Evolutionary conservation across 306 rosid genomes (phyloP).

Genomic region (Rosa chinensis): DNA sequence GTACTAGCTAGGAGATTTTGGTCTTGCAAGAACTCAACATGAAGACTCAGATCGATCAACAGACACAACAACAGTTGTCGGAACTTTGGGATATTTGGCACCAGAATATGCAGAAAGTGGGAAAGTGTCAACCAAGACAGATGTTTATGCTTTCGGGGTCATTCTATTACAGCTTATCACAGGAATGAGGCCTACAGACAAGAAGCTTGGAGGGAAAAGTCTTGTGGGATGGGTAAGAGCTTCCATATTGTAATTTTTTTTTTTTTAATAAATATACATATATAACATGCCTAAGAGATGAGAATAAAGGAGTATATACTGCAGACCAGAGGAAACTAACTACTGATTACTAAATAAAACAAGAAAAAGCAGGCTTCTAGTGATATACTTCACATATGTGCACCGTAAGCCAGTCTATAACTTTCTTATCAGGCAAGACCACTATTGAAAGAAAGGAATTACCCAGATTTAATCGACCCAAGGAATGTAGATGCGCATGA

Average conservation of each 20-base stretch:
- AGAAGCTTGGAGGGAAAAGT: constrained; percentile 70
- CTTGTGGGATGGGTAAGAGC: constrained; percentile 89
- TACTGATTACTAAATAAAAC: background rate
- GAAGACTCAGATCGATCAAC: constrained; percentile 45
- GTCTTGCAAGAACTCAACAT: constrained; percentile 68
- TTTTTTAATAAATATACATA: constrained; percentile 8
- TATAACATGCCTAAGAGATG: background rate
- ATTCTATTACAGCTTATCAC: constrained; percentile 78
- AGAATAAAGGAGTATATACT: background rate
- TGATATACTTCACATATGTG: background rate
- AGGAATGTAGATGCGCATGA: constrained; percentile 52
- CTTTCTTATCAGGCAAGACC: constrained; percentile 59
- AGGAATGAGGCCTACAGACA: constrained; percentile 69
- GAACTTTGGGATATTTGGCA: constrained; percentile 83
- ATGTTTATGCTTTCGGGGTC: constrained; percentile 89
- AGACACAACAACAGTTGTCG: constrained; percentile 69
- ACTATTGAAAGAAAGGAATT: constrained; percentile 63
- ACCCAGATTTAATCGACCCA: constrained; percentile 72
- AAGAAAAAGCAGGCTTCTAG: background rate
- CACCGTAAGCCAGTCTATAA: background rate
- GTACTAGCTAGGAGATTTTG: constrained; percentile 81
- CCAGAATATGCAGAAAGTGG: constrained; percentile 93
- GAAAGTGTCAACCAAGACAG: constrained; percentile 76
- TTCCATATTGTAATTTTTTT: constrained; percentile 5
- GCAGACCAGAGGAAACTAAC: background rate